A percentile compares a stretch with the other conserved stretches of the same genome.
Conservation (phyloP, 441 rosid species). For the Dalechampia spathulata region DNA sequence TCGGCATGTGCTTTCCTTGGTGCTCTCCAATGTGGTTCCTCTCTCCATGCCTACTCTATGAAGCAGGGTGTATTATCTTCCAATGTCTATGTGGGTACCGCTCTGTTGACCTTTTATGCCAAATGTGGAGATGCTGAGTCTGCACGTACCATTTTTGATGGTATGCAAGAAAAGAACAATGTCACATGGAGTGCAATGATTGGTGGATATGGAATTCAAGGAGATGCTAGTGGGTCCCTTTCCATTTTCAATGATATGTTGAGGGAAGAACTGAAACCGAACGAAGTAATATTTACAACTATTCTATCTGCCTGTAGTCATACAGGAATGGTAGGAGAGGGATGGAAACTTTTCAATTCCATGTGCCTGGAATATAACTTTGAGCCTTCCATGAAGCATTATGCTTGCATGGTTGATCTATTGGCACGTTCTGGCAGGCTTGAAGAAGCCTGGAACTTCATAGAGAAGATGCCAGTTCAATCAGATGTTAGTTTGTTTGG, state of each 20-base stretch:
- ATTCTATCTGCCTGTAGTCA: slow-evolving; percentile 61
- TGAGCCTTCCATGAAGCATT: slow-evolving; percentile 50
- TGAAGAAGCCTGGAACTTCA: slow-evolving; percentile 46
- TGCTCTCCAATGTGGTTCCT: slow-evolving; percentile 52
- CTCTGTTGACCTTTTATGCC: slow-evolving; percentile 75
- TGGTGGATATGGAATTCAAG: slow-evolving; percentile 57
- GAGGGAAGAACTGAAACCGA: slow-evolving; percentile 35
- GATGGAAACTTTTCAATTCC: slow-evolving; percentile 35
- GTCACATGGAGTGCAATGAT: slow-evolving; percentile 70
- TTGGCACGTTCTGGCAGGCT: slow-evolving; percentile 60
- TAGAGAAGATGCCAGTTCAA: slow-evolving; percentile 48
- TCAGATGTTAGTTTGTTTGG: slow-evolving; percentile 49
- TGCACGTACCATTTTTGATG: slow-evolving; percentile 40
- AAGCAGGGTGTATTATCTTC: slow-evolving; percentile 44
- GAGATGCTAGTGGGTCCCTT: slow-evolving; percentile 47
- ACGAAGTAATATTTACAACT: slow-evolving; percentile 48
- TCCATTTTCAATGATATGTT: slow-evolving; percentile 44
- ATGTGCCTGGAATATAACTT: slow-evolving; percentile 38
- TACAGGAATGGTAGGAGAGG: slow-evolving; percentile 55
- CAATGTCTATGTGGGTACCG: slow-evolving; percentile 62
- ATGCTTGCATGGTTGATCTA: slow-evolving; percentile 63
- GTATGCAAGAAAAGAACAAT: slow-evolving; percentile 39
- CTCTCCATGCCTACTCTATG: slow-evolving; percentile 56
- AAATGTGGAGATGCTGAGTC: slow-evolving; percentile 51
- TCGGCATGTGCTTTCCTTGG: slow-evolving; percentile 63